These are phyloP conservation scores for Scutellaria minor DNA, from an alignment of 257 asterid species.

Conservation along the genomic window DNA sequence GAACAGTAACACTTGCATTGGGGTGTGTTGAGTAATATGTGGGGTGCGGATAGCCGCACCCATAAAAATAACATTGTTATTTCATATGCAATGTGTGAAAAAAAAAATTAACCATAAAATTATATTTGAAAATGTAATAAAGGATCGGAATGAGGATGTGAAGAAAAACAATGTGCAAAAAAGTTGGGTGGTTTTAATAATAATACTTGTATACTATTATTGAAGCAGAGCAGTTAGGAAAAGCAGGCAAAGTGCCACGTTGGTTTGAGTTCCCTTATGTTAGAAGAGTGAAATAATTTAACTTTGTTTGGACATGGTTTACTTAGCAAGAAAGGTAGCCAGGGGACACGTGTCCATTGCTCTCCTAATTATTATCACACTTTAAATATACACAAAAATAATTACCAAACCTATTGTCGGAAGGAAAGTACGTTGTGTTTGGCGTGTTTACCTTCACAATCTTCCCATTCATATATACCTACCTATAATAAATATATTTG, in stretches of 20 bases:
- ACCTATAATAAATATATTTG: too few species aligned
- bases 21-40: too few species aligned
- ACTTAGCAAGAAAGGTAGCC: slow-evolving; percentile 44
- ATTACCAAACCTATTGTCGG: slow-evolving; percentile 33
- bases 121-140: too few species aligned
- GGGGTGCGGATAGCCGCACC: too few species aligned
- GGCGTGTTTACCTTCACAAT: slow-evolving; percentile 23
- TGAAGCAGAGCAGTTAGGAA: slow-evolving; percentile 22
- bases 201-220: not conserved
- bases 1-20: too few species aligned
- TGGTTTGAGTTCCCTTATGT: slow-evolving; percentile 10
- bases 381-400: not conserved
- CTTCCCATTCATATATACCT: too few species aligned
- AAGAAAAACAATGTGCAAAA: slow-evolving; percentile 22
- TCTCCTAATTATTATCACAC: not conserved
- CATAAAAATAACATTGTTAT: too few species aligned
- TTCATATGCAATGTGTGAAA: too few species aligned
- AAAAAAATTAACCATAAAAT: too few species aligned
- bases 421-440: slow-evolving; percentile 36
- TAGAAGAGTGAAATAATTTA: slow-evolving; percentile 19
- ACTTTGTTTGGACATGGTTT: slow-evolving; percentile 24
- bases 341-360: slow-evolving; percentile 36
- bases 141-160: not conserved
- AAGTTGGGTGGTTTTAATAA: slow-evolving; percentile 4
- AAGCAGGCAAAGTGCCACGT: slow-evolving; percentile 8